Evolutionary conservation across 2,329 filamentous ascomycete species (phyloP).

Genomic region (Hymenoscyphus albidus): DNA sequence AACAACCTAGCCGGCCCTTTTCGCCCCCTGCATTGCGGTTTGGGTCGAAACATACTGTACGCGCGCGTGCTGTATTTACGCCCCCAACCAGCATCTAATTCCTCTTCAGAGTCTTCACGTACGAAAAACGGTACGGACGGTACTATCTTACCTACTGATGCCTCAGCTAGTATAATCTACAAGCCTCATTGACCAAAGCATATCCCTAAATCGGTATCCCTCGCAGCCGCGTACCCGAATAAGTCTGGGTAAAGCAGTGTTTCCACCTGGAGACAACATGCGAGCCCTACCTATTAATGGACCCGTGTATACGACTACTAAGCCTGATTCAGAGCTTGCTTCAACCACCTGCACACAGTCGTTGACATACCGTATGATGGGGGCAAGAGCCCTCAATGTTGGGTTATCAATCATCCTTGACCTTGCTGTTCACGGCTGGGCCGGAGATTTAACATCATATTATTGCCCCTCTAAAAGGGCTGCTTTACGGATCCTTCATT

Average conservation of each 20-base stretch:
- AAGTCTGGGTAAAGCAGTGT: not conserved
- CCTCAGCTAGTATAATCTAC: not conserved
- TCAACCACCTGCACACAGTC: too few relatives aligned
- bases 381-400: not conserved
- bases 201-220: not conserved
- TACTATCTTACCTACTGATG: not conserved
- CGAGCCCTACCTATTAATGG: not conserved
- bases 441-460: not conserved
- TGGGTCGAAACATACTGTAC: not conserved
- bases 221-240: not conserved
- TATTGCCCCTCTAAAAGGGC: not conserved
- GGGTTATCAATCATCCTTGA: not conserved
- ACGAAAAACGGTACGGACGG: too few relatives aligned
- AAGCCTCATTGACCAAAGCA: not conserved
- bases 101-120: not conserved
- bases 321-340: not conserved
- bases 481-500: not conserved
- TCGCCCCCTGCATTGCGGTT: not conserved
- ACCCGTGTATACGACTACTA: not conserved
- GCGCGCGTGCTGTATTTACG: not conserved
- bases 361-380: not conserved
- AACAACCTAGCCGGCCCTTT: not conserved
- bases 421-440: not conserved
- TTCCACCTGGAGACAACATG: not conserved
- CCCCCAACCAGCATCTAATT: slow-evolving; percentile 3